Evolutionary conservation across 306 rosid species (phyloP).

Genomic region (Prunus padus): DNA sequence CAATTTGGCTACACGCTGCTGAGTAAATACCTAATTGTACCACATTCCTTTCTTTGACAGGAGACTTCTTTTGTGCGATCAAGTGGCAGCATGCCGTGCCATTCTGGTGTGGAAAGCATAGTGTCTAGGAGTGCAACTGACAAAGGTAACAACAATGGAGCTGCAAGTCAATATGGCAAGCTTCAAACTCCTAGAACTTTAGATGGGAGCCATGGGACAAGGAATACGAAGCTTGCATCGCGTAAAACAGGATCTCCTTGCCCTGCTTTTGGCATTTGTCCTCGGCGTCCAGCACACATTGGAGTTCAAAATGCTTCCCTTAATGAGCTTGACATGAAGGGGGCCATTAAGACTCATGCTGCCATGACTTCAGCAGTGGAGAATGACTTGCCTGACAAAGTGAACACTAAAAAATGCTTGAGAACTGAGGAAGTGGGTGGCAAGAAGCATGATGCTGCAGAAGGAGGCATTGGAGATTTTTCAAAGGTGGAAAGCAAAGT

Average conservation of each 20-base stretch:
- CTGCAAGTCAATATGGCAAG: conserved; percentile 14
- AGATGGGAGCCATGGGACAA: background rate
- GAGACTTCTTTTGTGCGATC: conserved; percentile 22
- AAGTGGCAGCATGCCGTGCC: conserved; percentile 2
- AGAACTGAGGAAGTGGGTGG: too few relatives aligned
- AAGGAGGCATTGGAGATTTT: too few relatives aligned
- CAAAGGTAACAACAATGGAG: background rate
- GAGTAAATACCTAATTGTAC: background rate
- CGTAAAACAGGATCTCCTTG: conserved; percentile 4
- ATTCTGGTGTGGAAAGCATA: conserved; percentile 10
- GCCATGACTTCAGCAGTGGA: background rate
- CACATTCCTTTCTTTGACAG: conserved; percentile 23
- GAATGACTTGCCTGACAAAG: background rate
- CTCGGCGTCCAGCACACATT: background rate
- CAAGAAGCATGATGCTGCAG: too few relatives aligned
- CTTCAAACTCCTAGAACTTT: conserved; percentile 17
- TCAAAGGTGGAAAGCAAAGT: too few relatives aligned
- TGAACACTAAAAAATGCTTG: background rate
- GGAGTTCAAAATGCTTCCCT: conserved; percentile 4
- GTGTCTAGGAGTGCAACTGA: conserved; percentile 10
- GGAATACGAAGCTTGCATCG: background rate
- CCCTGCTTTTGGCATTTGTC: conserved; percentile 9
- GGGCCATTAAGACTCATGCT: background rate
- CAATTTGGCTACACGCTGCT: background rate
- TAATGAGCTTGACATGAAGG: background rate